Base-by-base conservation (phyloP, 2,329 filamentous ascomycete genomes). In the Cercospora canescens region DNA sequence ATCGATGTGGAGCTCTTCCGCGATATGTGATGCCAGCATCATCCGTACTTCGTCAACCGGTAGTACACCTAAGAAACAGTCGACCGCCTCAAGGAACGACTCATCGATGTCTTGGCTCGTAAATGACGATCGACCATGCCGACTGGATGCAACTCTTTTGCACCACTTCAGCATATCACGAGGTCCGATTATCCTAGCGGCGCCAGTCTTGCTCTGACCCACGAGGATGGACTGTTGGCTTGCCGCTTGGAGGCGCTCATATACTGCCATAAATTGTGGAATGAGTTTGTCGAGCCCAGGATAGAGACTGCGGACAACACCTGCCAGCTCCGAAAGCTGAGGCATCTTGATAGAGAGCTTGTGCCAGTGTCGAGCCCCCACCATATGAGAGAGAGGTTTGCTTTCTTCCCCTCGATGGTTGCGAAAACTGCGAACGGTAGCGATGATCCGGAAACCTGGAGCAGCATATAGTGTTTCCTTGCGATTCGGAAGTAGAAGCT, bases 81-180 rank as follows among this genome's bases (percentile, higher is more conserved):
- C 95, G 60, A 95, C 85, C 0, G 93, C 92, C 76, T 99, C 95
- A 81, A 97, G 87, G 74, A 97, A 97, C 79, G 98, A 96, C 73
- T 91, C 88, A 74, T 97, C 91, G 70, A 89, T 84, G 76, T 95
- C 91, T 21, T 87, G 84, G 11, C 88, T 88, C 26, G 86, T 90
- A 69, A 85, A 89, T 24, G 88, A 87, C 1, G 88, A 87, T 11
- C 86, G 82, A 8, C 84, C 78, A 63, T 84, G 75, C 24, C 97
- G 81, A 16, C 93, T 86, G 60, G 86, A 83, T 59, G 89, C 84
- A 24, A 97, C 82, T 66, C 95, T 87, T 55, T 88, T 87, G 73
- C 93, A 97, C 90, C 95, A 96, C 77, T 97, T 98, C 63, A 99
- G 83, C 9, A 99, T 82, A 77, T 98, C 95, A 71, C 91, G 84